Evolutionary conservation across 805 yeast genomes (phyloP), one percentile per base, ranked within the genome.

Genomic region (Candida lessepsii): DNA sequence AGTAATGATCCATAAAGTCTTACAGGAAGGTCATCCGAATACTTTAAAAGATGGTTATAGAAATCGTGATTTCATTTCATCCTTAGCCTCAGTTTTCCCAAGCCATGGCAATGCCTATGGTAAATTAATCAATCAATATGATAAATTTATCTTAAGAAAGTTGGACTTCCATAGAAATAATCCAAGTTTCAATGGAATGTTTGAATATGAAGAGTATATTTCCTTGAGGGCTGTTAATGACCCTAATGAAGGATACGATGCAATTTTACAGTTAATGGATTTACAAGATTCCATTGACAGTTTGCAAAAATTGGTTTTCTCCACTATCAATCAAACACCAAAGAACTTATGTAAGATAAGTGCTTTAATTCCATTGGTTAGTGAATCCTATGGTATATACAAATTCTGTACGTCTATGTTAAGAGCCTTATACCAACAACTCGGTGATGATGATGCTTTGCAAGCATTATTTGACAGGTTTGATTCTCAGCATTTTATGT

Each of bases 21-120:
- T 91, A n/a, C 98, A 93, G 60, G 99, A 91, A 62, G 99, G 99
- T n/a, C 98, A 91, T 59, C 88, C 88, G 10, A 75, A 86, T 19
- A 81, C 87, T 5, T 65, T 91, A 52, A 72, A 77, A 37, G 96
- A 88, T 53, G 97, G 88, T 2, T 84, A 80, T 53, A 71, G 79
- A 46, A 87, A 89, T 57, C 68, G 80, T 37, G 84, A 80, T 38
- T 91, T 95, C 82, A 71, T 91, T 35, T 77, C 81, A 40, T 76
- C 89, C 13, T 69, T 93, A 41, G 83, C 81, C 2, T 71, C 88
- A 29, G 71, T 77, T 6, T 67, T 71, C 39, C 67, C 74, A 10
- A 44, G 56, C 23, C 63, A 58, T 8, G 67, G 69, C 3, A 66
- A 63, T 37, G 75, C 79, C 16, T 89, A 86, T 54, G 83, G 88